Evolutionary conservation across 192 early-diverging fungal genomes (phyloP).

Genomic region (Entomortierella chlamydospora): DNA sequence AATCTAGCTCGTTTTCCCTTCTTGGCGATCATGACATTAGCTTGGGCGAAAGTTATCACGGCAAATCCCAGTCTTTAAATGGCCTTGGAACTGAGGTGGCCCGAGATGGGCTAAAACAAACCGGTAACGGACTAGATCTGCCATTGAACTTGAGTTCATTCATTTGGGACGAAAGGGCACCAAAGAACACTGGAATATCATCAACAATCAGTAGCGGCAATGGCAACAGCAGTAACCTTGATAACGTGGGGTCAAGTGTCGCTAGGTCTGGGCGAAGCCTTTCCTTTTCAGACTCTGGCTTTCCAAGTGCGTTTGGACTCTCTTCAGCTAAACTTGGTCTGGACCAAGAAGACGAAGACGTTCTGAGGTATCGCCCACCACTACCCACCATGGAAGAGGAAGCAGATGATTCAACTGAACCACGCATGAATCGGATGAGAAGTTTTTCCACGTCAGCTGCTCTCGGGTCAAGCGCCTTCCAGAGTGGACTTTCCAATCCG

Average conservation of each 20-base stretch:
- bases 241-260: neutral
- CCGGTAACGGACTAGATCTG: conserved; percentile 12
- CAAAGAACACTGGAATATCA: neutral
- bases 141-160: conserved; percentile 18
- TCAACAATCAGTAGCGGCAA: neutral
- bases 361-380: conserved; percentile 28
- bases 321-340: conserved; percentile 6
- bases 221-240: neutral
- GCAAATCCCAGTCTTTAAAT: conserved; percentile 5
- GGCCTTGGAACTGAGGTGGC: neutral
- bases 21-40: conserved; percentile 1
- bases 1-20: conserved; percentile 2
- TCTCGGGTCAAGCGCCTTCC: conserved; percentile 11
- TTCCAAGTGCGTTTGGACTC: conserved; percentile 17
- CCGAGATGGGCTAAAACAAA: conserved; percentile 16
- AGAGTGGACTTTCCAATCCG: conserved; percentile 4
- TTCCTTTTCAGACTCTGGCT: conserved; percentile 51
- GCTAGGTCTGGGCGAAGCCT: conserved; percentile 23
- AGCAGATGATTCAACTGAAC: conserved; percentile 31
- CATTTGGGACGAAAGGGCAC: conserved; percentile 8
- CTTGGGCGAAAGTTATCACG: conserved; percentile 2
- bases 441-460: conserved; percentile 48
- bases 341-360: conserved; percentile 39
- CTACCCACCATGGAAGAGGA: conserved; percentile 51
- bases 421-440: conserved; percentile 24